phyloP scores from a whole-genome alignment of 371 early-diverging fungal species.

The Phascolomyces articulosus region DNA sequence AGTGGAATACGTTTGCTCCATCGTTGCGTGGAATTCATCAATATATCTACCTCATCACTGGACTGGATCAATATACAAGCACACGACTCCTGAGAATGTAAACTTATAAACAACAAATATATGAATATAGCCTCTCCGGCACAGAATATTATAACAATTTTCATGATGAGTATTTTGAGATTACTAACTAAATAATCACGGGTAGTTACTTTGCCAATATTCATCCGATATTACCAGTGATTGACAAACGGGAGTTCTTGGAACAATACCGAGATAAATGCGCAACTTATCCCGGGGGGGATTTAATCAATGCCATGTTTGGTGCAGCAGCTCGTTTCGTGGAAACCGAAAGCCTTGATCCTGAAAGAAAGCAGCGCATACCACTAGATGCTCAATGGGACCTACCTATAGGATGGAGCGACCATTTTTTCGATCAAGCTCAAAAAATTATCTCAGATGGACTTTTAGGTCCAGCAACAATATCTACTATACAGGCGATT shows the following conservation, averaged over 20 bases:
- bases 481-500: slow-evolving; percentile 47
- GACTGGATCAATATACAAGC: slow-evolving; percentile 42
- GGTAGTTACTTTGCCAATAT: slow-evolving; percentile 52
- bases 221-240: slow-evolving; percentile 50
- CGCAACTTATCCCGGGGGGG: slow-evolving; percentile 39
- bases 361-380: slow-evolving; percentile 6
- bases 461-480: slow-evolving; percentile 26
- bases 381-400: slow-evolving; percentile 43
- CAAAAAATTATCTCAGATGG: slow-evolving; percentile 29
- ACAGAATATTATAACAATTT: too few relatives aligned
- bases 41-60: slow-evolving; percentile 42
- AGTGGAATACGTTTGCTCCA: slow-evolving; percentile 10
- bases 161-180: too few relatives aligned
- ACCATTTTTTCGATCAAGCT: slow-evolving; percentile 49
- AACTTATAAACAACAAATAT: too few relatives aligned
- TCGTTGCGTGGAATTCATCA: slow-evolving; percentile 23
- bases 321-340: slow-evolving; percentile 52
- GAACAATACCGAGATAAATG: slow-evolving; percentile 45
- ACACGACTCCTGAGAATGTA: slow-evolving; percentile 46
- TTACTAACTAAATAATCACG: too few relatives aligned
- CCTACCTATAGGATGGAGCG: slow-evolving; percentile 47
- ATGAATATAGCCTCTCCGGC: too few relatives aligned
- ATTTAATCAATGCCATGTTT: slow-evolving; percentile 51
- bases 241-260: slow-evolving; percentile 45
- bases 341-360: slow-evolving; percentile 35